Evolutionary conservation across 345 rosid species (phyloP), one percentile per base, ranked within the genome.

Genomic region (Moringa oleifera): DNA sequence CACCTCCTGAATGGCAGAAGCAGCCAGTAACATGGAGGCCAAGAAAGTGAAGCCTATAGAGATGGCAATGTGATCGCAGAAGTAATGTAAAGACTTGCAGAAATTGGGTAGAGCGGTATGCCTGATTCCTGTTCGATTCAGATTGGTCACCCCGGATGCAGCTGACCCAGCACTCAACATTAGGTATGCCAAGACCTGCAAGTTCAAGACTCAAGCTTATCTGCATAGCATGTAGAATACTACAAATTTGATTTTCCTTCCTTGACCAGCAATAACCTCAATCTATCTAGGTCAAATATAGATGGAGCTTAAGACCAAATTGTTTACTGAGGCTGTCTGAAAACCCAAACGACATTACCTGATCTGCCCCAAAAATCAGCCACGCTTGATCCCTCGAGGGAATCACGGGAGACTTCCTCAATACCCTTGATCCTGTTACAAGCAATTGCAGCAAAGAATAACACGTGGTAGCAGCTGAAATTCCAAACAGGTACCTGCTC

Each of bases 101-200:
- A 93, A 93, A 73, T 87, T 81, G 0, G 98, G 96, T 9, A 89
- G 78, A 28, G 86, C 77, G 4, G 91, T 77, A 57, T 85, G 96
- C 25, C 70, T 74, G 68, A 93, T 81, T 47, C 98, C 97, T 0
- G 86, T 84, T 45, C 80, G 83, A 68, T 93, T 93, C 78, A 89
- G 81, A 83, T 87, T 86, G 53, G 83, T 79, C 23, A 89, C 87
- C 31, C 95, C 95, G 0, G 85, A 77, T 53, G 93, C 83, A 24
- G 98, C 94, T 18, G 97, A 84, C 7, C 87, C 96, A 0, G 91
- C 96, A 56, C 95, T 83, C 64, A 80, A 61, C 89, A 77, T 72
- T 53, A 78, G 82, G 55, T 81, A 85, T 0, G 93, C 80, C 23
- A 89, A 78, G 58, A 85, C 75, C 95, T 90, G 80, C 67, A 52